phyloP scores from a whole-genome alignment of 164 flowering plant genomes.

The Euptelea pleiosperma region DNA sequence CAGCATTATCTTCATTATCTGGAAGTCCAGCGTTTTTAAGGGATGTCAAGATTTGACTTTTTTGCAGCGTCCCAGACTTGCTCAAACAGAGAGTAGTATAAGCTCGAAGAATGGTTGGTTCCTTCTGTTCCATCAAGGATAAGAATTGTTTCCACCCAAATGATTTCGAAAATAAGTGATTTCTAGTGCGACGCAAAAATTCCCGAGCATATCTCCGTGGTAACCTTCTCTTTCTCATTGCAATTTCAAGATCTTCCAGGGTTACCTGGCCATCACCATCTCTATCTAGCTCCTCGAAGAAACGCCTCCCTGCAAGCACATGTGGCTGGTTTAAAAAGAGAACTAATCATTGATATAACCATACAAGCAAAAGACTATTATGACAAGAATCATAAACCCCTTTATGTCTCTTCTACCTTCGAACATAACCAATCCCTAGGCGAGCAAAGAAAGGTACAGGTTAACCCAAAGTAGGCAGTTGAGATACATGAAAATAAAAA shows the following conservation, averaged over 20 bases:
- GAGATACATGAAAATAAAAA: no score
- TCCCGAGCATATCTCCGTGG: slow-evolving; percentile 91
- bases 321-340: slow-evolving; percentile 5
- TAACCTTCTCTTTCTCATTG: slow-evolving; percentile 80
- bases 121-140: slow-evolving; percentile 95
- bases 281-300: slow-evolving; percentile 94
- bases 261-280: slow-evolving; percentile 97
- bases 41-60: slow-evolving; percentile 83
- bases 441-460: no score
- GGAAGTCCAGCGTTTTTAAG: slow-evolving; percentile 93
- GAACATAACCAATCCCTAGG: no score
- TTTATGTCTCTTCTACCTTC: no score
- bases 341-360: background rate
- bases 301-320: slow-evolving; percentile 68
- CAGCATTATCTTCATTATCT: slow-evolving; percentile 90
- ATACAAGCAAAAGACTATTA: slow-evolving; percentile 2
- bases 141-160: slow-evolving; percentile 96
- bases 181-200: slow-evolving; percentile 75
- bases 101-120: slow-evolving; percentile 93
- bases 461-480: no score
- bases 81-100: slow-evolving; percentile 92
- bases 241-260: slow-evolving; percentile 92
- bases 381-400: background rate
- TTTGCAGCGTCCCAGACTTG: slow-evolving; percentile 94
- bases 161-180: slow-evolving; percentile 86